These are phyloP conservation scores for Crataegus laevigata DNA, from an alignment of 306 rosid genomes.

Conservation along the genomic window DNA sequence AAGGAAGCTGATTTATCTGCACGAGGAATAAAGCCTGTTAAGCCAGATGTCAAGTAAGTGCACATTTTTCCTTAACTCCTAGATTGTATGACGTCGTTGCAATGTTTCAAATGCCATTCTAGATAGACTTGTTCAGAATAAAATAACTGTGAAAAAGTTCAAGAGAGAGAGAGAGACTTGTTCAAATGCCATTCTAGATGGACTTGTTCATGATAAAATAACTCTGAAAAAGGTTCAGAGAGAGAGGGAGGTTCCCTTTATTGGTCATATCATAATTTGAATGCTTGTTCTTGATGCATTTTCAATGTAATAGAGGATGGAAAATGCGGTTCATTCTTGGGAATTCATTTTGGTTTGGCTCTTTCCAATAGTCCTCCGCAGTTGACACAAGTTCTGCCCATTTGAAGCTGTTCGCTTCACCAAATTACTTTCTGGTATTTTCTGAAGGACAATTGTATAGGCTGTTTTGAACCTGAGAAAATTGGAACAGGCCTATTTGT, in stretches of 20 bases:
- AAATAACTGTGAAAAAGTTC: not conserved
- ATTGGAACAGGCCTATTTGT: not conserved
- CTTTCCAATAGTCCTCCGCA: not conserved
- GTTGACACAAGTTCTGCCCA: not conserved
- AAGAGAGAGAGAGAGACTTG: not conserved
- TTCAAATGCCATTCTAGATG: not conserved
- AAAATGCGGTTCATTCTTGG: not conserved
- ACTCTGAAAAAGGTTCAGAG: too few relatives aligned
- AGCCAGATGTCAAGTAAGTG: conserved; percentile 90
- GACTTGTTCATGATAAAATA: not conserved
- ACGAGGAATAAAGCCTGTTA: conserved; percentile 77
- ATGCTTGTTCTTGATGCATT: not conserved
- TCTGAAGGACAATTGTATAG: not conserved
- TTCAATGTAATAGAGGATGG: not conserved
- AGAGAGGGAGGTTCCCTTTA: too few relatives aligned
- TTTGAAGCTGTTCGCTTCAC: not conserved
- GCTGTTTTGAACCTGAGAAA: not conserved
- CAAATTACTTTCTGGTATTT: not conserved
- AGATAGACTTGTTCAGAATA: not conserved
- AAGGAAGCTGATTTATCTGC: conserved; percentile 94
- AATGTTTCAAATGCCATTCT: not conserved
- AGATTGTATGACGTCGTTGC: not conserved
- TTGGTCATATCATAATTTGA: not conserved
- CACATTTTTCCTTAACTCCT: conserved; percentile 3
- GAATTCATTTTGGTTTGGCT: not conserved